Evolutionary conservation across 2,329 filamentous ascomycete species (phyloP).

Genomic region (Aspergillus pseudoterreus): DNA sequence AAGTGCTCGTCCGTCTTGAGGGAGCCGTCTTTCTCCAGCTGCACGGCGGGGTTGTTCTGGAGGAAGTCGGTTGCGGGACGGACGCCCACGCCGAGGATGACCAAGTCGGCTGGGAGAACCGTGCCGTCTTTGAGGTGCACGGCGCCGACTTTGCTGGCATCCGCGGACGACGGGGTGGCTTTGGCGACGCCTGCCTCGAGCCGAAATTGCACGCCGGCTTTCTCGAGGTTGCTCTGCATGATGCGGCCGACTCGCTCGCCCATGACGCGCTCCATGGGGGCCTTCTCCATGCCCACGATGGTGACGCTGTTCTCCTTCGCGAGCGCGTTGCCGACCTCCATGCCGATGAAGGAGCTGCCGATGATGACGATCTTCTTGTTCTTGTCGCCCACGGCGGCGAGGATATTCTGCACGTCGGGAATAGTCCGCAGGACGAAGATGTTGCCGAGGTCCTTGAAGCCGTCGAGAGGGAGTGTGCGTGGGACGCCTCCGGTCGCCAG

Average conservation of each 20-base stretch:
- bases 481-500: constrained; percentile 83
- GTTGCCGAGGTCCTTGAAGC: constrained; percentile 81
- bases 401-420: constrained; percentile 73
- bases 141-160: constrained; percentile 70
- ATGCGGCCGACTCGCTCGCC: constrained; percentile 76
- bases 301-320: constrained; percentile 79
- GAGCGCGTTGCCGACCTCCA: constrained; percentile 86
- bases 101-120: constrained; percentile 76
- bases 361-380: constrained; percentile 92
- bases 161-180: constrained; percentile 66
- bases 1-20: constrained; percentile 77
- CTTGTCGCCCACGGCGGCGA: constrained; percentile 70
- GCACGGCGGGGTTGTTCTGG: constrained; percentile 64
- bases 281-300: constrained; percentile 82
- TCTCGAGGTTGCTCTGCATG: constrained; percentile 74
- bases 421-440: constrained; percentile 80
- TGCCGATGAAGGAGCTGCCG: constrained; percentile 93
- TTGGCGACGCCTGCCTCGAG: constrained; percentile 78
- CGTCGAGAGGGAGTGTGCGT: constrained; percentile 70
- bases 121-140: constrained; percentile 85
- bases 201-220: constrained; percentile 84
- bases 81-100: constrained; percentile 89
- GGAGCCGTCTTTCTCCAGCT: constrained; percentile 80
- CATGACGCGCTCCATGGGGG: constrained; percentile 81
- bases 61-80: constrained; percentile 81